Base-by-base conservation (phyloP, 331 rosid genomes). In the Malus hybrid region DNA sequence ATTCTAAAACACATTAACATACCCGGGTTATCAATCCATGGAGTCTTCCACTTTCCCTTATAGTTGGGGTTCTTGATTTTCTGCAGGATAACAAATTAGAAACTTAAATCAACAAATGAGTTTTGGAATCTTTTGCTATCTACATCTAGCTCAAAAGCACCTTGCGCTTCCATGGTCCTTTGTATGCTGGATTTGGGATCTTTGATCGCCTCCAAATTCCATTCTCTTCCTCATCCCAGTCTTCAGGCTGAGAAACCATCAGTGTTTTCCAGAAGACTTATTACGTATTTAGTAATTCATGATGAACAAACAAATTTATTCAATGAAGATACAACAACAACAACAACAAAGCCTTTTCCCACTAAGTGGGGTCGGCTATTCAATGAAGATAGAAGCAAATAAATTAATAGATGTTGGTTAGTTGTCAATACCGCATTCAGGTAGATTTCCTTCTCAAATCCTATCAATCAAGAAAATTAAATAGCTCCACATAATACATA, bases 1-100 rank as follows among this genome's bases (percentile, higher is more conserved):
- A 24, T 57, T 71, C 63, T 20, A 63, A 70, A 46, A 16, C 64
- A 55, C 61, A 30, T 30, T 56, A 65, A 75, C 71, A 48, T 88
- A 93, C 98, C 98, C 62, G 97, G 98, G 88, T 93, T 93, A 81
- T 93, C 96, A 79, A 86, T 89, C 96, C 96, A 93, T 8, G 90
- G 96, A 81, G 70, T 86, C 89, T 88, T 93, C 98, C 98, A 93
- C 86, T 91, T 93, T 70, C 98, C 96, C 84, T 87, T 90, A 80
- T 93, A 93, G 86, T 91, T 91, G 79, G 98, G 97, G 80, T 93
- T 93, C 88, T 89, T 93, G 87, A 93, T 78, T 88, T 84, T 93
- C 98, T 93, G 91, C 66, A 57, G 42, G 30, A 78, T 50, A 73
- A 42, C 71, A 86, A 63, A 34, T 88, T 50, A 80, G 78, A 76